Evolutionary conservation across 2,329 filamentous ascomycete species (phyloP), one percentile per base, ranked within the genome.

Genomic region (Trichoderma oligosporum): DNA sequence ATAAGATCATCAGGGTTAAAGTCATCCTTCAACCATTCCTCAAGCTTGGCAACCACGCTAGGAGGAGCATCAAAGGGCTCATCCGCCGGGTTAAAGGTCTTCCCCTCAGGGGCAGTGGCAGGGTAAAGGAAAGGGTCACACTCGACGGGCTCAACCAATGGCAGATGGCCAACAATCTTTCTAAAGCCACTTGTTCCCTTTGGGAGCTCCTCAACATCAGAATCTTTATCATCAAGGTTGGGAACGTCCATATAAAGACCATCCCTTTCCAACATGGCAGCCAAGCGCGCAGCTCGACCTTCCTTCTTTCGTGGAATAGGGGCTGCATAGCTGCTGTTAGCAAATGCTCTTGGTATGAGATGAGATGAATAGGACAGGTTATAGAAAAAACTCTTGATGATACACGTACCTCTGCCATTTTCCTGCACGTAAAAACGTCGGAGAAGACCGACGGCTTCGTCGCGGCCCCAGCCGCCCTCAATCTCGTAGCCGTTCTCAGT

Each of bases 381-480:
- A 48, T 24, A 20, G 6, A 8, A 25, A 18, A 53, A 11, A 11
- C 9, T 18, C n/a, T 24, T 38, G 45, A 38, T 2, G 2, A 14
- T 39, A 33, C 25, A 67, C 77, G 65, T 75, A 89, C 89, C 90
- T 79, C 94, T 89, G 62, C 89, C 91, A 73, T 99, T 99, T 73
- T 99, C 92, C 73, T 99, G 94, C 29, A 99, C 89, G 71, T 99
- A 99, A 73, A 99, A 99, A 59, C 93, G 86, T 62, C 95, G 82
- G 63, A 99, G 78, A 63, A 99, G 74, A 72, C 93, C 92, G 60
- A 99, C 95, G 4, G 94, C 93, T 68, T 97, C 93, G 67, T 96
- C 89, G 45, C 91, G 84, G 66, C 91, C 90, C 77, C 95, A 87
- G 1, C 92, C 93, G 36, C 92, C 91, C 69, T 91, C 87, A 57